These are phyloP conservation scores for Entomortierella beljakovae DNA, from an alignment of 192 early-diverging fungal species.

Conservation along the genomic window DNA sequence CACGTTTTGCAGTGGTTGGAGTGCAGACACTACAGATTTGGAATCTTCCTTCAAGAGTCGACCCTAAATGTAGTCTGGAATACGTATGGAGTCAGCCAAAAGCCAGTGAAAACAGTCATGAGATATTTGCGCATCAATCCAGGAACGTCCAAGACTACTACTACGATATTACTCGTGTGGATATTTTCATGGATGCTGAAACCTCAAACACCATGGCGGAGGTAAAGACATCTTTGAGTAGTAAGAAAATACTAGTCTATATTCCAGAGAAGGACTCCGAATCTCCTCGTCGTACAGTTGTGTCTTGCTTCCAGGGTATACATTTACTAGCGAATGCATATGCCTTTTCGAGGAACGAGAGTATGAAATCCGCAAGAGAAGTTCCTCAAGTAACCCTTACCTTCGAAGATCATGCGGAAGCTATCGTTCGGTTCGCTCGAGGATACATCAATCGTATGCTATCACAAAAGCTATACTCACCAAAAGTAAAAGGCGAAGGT, in stretches of 20 bases:
- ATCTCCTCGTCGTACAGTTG: slow-evolving; percentile 4
- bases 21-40: slow-evolving; percentile 41
- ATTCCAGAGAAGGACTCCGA: slow-evolving; percentile 19
- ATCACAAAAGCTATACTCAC: slow-evolving; percentile 1
- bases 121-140: slow-evolving; percentile 4
- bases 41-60: slow-evolving; percentile 24
- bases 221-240: slow-evolving; percentile 21
- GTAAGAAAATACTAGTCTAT: slow-evolving; percentile 13
- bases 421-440: slow-evolving; percentile 29
- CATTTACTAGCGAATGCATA: slow-evolving; percentile 41
- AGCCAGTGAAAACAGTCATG: slow-evolving; percentile 1
- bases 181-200: slow-evolving; percentile 15
- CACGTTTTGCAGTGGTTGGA: slow-evolving; percentile 28
- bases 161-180: slow-evolving; percentile 3
- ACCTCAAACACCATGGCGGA: slow-evolving; percentile 22
- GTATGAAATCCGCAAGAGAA: slow-evolving; percentile 9
- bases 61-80: slow-evolving; percentile 39
- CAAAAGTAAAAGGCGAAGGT: neutral
- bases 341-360: slow-evolving; percentile 9
- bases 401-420: slow-evolving; percentile 41
- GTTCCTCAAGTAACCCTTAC: slow-evolving; percentile 16
- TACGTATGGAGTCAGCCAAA: slow-evolving; percentile 50
- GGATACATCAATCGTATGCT: slow-evolving; percentile 43
- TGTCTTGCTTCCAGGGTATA: slow-evolving; percentile 31
- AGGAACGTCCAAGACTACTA: slow-evolving; percentile 30